A percentile compares a stretch with the other conserved stretches of the same genome.
These are phyloP conservation scores for Ambrosia trifida DNA, from an alignment of 129 eudicot species.

Conservation along the genomic window DNA sequence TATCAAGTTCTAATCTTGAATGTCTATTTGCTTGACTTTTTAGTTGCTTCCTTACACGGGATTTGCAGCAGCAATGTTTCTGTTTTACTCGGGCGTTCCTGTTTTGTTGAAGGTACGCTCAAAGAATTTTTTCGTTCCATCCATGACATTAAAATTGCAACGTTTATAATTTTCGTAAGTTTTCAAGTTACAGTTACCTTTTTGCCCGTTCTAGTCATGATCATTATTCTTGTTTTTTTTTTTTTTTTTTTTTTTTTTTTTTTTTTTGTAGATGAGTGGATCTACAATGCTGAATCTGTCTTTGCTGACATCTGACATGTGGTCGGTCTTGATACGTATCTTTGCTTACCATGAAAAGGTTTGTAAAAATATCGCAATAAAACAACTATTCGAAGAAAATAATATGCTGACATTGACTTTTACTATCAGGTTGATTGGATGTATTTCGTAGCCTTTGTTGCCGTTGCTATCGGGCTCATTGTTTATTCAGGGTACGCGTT, in stretches of 20 bases:
- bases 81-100: slow-evolving; percentile 90
- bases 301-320: slow-evolving; percentile 92
- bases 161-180: not conserved
- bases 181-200: slow-evolving; percentile 5
- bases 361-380: not conserved
- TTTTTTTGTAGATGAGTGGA: slow-evolving; percentile 93
- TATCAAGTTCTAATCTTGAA: not conserved
- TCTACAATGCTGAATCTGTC: slow-evolving; percentile 88
- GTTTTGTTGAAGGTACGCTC: slow-evolving; percentile 69
- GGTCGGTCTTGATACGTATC: slow-evolving; percentile 92
- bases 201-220: slow-evolving; percentile 17
- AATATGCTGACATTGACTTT: slow-evolving; percentile 18
- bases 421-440: slow-evolving; percentile 84
- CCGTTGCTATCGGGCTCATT: slow-evolving; percentile 72
- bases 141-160: not conserved
- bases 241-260: too few species aligned
- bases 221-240: slow-evolving; percentile 3
- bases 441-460: slow-evolving; percentile 86
- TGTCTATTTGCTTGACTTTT: slow-evolving; percentile 22
- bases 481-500: slow-evolving; percentile 74
- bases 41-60: slow-evolving; percentile 87
- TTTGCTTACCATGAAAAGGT: slow-evolving; percentile 93
- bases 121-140: not conserved
- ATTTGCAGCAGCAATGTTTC: slow-evolving; percentile 85
- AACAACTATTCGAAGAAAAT: not conserved